Evolutionary conservation across 106 monocot genomes (phyloP).

Genomic region (Acorus calamus): DNA sequence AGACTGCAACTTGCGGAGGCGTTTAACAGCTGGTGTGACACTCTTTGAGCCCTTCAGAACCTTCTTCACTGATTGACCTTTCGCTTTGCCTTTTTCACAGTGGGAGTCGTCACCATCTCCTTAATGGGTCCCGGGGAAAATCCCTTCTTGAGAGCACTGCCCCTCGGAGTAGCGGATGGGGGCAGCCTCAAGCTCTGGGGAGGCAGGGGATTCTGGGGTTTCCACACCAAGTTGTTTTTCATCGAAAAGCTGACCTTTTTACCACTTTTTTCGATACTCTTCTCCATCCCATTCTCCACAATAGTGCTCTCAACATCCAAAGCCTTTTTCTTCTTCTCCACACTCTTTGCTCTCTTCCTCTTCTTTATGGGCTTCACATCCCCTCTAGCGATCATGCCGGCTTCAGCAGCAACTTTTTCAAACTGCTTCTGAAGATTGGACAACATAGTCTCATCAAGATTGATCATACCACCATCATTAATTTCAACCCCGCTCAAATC

Average conservation of each 20-base stretch:
- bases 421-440: slow-evolving; percentile 91
- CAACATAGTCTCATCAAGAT: slow-evolving; percentile 44
- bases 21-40: neutral
- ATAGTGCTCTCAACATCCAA: slow-evolving; percentile 21
- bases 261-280: slow-evolving; percentile 43
- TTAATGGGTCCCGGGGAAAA: slow-evolving; percentile 72
- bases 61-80: slow-evolving; percentile 64
- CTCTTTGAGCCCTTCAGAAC: slow-evolving; percentile 26
- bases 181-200: slow-evolving; percentile 85
- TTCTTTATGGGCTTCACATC: too few species aligned
- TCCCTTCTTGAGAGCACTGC: slow-evolving; percentile 91
- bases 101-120: slow-evolving; percentile 19
- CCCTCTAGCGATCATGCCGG: slow-evolving; percentile 22
- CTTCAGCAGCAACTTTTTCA: slow-evolving; percentile 78
- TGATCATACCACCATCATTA: slow-evolving; percentile 8
- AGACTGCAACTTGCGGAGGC: too few species aligned
- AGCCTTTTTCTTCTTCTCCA: slow-evolving; percentile 39
- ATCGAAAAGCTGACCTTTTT: slow-evolving; percentile 93
- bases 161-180: slow-evolving; percentile 81
- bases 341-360: neutral
- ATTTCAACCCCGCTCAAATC: slow-evolving; percentile 10
- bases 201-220: slow-evolving; percentile 80
- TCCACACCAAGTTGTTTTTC: slow-evolving; percentile 91
- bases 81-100: slow-evolving; percentile 35
- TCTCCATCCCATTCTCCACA: slow-evolving; percentile 14